phyloP scores from a whole-genome alignment of 2,329 filamentous ascomycete genomes.

The Fusarium tuaranense region DNA sequence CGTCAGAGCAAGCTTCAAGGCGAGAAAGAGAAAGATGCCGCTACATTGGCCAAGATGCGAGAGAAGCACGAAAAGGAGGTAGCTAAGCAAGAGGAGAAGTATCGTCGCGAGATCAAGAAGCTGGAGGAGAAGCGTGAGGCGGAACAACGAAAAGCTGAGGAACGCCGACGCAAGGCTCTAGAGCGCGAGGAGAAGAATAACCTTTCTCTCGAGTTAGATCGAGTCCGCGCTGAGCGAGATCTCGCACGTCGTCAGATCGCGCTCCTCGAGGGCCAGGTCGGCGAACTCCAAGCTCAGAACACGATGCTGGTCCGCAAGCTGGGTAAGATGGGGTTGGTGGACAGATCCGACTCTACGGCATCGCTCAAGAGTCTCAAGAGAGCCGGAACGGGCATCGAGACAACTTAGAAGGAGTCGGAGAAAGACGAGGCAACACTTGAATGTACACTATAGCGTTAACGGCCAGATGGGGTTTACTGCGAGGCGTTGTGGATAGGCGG shows the following conservation, averaged over 20 bases:
- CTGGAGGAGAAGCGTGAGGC: slow-evolving; percentile 72
- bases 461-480: slow-evolving; percentile 21
- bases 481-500: slow-evolving; percentile 33
- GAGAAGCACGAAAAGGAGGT: slow-evolving; percentile 74
- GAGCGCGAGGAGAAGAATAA: slow-evolving; percentile 66
- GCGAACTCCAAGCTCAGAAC: slow-evolving; percentile 70
- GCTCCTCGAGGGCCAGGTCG: slow-evolving; percentile 65
- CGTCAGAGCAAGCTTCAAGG: slow-evolving; percentile 58
- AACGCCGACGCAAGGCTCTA: slow-evolving; percentile 60
- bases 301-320: slow-evolving; percentile 67
- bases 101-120: slow-evolving; percentile 72
- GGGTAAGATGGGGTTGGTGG: slow-evolving; percentile 59
- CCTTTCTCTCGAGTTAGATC: slow-evolving; percentile 65
- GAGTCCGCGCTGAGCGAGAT: slow-evolving; percentile 62
- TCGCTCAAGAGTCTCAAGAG: slow-evolving; percentile 36
- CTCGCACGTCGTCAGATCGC: slow-evolving; percentile 65
- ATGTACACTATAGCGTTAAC: slow-evolving; percentile 21
- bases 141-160: slow-evolving; percentile 71
- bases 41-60: slow-evolving; percentile 66
- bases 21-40: slow-evolving; percentile 62
- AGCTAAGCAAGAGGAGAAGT: slow-evolving; percentile 75
- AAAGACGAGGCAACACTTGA: not conserved
- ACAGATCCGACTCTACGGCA: slow-evolving; percentile 53
- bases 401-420: not conserved
- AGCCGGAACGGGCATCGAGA: slow-evolving; percentile 17